Conservation (phyloP, 2,329 filamentous ascomycete species). For the Colletotrichum costaricense region DNA sequence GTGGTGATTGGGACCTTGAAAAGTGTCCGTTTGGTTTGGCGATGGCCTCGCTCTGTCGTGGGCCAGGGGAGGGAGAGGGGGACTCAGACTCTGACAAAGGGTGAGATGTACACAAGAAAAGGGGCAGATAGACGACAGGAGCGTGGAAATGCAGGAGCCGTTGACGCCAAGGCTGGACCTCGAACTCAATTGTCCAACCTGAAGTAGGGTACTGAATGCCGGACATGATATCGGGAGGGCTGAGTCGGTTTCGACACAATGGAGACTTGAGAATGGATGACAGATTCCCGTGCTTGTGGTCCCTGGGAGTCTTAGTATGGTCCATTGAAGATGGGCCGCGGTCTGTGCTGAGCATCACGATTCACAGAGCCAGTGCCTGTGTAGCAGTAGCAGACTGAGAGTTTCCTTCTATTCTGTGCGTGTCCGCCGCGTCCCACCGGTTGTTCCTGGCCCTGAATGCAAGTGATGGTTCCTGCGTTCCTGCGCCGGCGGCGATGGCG, state of each 20-base stretch:
- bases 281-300: conserved; percentile 10
- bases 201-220: conserved; percentile 3
- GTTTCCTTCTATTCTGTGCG: neutral
- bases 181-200: conserved; percentile 18
- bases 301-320: neutral
- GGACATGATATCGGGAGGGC: conserved; percentile 11
- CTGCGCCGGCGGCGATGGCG: conserved; percentile 14
- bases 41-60: conserved; percentile 24
- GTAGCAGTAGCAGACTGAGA: neutral
- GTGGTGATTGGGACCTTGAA: neutral
- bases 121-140: neutral
- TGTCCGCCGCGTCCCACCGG: neutral
- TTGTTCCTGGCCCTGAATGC: conserved; percentile 12
- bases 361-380: too few relatives aligned
- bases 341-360: conserved; percentile 4
- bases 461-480: conserved; percentile 30
- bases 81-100: conserved; percentile 1
- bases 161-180: conserved; percentile 17
- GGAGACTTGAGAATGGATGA: conserved; percentile 11
- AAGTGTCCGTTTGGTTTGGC: conserved; percentile 21
- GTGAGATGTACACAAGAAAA: neutral
- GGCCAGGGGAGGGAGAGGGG: conserved; percentile 5
- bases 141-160: neutral
- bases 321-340: neutral
- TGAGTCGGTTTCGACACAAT: conserved; percentile 28